Evolutionary conservation across 106 monocot genomes (phyloP).

Genomic region (Acorus gramineus): DNA sequence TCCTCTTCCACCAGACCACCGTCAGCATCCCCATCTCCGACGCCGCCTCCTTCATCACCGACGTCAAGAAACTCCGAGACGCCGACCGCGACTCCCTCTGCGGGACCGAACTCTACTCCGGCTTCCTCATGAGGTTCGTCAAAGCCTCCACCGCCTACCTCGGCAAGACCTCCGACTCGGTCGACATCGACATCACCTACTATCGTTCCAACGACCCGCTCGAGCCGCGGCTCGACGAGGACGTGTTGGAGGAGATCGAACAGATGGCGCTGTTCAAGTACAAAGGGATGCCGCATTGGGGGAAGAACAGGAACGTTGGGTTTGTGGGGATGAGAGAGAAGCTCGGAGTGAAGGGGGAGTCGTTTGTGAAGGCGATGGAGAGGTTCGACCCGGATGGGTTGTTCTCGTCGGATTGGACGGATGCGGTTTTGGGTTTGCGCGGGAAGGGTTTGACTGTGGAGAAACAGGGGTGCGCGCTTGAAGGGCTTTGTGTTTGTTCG

Average conservation of each 20-base stretch:
- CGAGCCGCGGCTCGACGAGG: slow-evolving; percentile 8
- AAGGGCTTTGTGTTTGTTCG: no score
- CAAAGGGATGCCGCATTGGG: not conserved
- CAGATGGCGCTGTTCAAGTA: slow-evolving; percentile 11
- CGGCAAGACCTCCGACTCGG: slow-evolving; percentile 4
- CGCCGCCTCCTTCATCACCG: slow-evolving; percentile 4
- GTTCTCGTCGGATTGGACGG: slow-evolving; percentile 26
- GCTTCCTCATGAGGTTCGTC: slow-evolving; percentile 17
- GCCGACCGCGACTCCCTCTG: slow-evolving; percentile 4
- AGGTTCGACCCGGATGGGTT: slow-evolving; percentile 15
- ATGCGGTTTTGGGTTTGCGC: slow-evolving; percentile 10
- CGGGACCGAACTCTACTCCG: slow-evolving; percentile 13
- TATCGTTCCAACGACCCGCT: slow-evolving; percentile 8
- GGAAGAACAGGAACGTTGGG: slow-evolving; percentile 16
- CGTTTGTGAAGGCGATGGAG: slow-evolving; percentile 4
- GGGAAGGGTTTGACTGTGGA: slow-evolving; percentile 11
- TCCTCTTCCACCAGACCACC: slow-evolving; percentile 21
- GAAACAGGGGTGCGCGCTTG: not conserved
- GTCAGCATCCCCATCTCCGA: slow-evolving; percentile 8
- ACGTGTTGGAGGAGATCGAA: slow-evolving; percentile 10
- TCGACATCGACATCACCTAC: slow-evolving; percentile 22
- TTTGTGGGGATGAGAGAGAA: slow-evolving; percentile 11
- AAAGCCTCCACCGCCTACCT: slow-evolving; percentile 12
- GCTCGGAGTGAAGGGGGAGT: slow-evolving; percentile 4
- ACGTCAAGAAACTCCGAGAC: slow-evolving; percentile 14